A percentile compares a stretch with the other conserved stretches of the same genome.
Evolutionary conservation across 257 asterid genomes (phyloP).

Genomic region (Anisodus tanguticus): DNA sequence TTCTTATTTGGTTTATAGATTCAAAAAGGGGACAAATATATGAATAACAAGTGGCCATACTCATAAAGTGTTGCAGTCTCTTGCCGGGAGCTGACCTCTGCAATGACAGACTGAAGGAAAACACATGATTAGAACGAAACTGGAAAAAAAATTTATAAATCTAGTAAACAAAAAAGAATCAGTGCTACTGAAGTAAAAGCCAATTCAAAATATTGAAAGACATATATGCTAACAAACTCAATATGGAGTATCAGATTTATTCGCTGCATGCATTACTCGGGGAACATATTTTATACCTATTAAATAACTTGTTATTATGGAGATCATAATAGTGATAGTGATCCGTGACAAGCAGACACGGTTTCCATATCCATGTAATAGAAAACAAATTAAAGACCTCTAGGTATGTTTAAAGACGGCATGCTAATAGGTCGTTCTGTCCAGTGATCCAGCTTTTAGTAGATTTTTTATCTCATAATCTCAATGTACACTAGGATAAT

Average conservation of each 20-base stretch:
- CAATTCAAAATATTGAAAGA: constrained; percentile 27
- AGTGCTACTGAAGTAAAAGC: constrained; percentile 20
- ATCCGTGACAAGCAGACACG: not conserved
- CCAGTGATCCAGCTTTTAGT: not conserved
- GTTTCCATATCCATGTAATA: constrained; percentile 11
- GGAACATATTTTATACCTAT: not conserved
- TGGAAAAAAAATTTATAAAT: constrained; percentile 34
- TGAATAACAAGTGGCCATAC: constrained; percentile 53
- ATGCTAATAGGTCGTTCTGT: not conserved
- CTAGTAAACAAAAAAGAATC: constrained; percentile 14
- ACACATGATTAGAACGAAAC: constrained; percentile 44
- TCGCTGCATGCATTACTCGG: constrained; percentile 2
- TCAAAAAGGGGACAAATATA: constrained; percentile 32
- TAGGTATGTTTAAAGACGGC: not conserved
- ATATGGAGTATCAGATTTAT: not conserved
- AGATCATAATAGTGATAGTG: constrained; percentile 7
- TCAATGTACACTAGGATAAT: not conserved
- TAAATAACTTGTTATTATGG: not conserved
- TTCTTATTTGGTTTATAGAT: constrained; percentile 5
- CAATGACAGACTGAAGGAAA: constrained; percentile 81
- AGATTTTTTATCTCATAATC: not conserved
- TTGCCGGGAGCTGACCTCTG: constrained; percentile 92
- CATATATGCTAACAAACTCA: not conserved
- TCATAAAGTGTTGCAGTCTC: constrained; percentile 92
- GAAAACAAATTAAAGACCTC: constrained; percentile 19